phyloP scores from a whole-genome alignment of 2,329 filamentous ascomycete genomes.

The Penicillium sp. region DNA sequence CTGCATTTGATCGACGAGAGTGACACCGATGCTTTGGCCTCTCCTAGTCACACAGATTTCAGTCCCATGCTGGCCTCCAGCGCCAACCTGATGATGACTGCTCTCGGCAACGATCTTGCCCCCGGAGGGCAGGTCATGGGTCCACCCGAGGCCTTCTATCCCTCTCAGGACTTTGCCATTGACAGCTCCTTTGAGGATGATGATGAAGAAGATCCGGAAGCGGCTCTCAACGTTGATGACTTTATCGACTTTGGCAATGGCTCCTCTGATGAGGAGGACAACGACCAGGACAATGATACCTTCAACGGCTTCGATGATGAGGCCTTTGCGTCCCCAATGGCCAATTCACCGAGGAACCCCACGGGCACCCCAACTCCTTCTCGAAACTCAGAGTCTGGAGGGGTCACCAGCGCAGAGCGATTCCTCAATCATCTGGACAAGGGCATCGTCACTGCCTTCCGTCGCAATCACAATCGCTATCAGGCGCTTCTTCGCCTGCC shows the following conservation, averaged over 20 bases:
- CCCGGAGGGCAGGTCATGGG: slow-evolving; percentile 60
- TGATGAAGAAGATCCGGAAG: slow-evolving; percentile 59
- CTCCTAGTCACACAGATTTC: slow-evolving; percentile 32
- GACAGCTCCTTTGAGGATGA: slow-evolving; percentile 57
- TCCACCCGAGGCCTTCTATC: slow-evolving; percentile 69
- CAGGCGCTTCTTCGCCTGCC: slow-evolving; percentile 45
- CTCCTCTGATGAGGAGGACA: slow-evolving; percentile 49
- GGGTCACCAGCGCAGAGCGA: slow-evolving; percentile 39
- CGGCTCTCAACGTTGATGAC: slow-evolving; percentile 60
- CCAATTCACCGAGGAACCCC: slow-evolving; percentile 36
- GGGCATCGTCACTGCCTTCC: slow-evolving; percentile 72
- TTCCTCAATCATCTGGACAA: slow-evolving; percentile 63
- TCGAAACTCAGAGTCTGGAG: slow-evolving; percentile 26
- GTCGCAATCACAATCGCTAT: slow-evolving; percentile 51
- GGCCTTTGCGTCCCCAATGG: slow-evolving; percentile 39
- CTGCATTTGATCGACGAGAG: slow-evolving; percentile 40
- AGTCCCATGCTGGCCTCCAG: slow-evolving; percentile 60
- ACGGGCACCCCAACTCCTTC: slow-evolving; percentile 33
- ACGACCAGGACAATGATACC: slow-evolving; percentile 48
- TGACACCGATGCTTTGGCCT: slow-evolving; percentile 39
- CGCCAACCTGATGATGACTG: slow-evolving; percentile 72
- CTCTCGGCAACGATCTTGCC: slow-evolving; percentile 50
- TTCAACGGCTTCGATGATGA: slow-evolving; percentile 45
- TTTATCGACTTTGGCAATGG: slow-evolving; percentile 63
- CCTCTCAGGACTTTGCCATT: slow-evolving; percentile 52